Evolutionary conservation across 2,329 filamentous ascomycete genomes (phyloP), one percentile per base, ranked within the genome.

Genomic region (Emergomyces orientalis): DNA sequence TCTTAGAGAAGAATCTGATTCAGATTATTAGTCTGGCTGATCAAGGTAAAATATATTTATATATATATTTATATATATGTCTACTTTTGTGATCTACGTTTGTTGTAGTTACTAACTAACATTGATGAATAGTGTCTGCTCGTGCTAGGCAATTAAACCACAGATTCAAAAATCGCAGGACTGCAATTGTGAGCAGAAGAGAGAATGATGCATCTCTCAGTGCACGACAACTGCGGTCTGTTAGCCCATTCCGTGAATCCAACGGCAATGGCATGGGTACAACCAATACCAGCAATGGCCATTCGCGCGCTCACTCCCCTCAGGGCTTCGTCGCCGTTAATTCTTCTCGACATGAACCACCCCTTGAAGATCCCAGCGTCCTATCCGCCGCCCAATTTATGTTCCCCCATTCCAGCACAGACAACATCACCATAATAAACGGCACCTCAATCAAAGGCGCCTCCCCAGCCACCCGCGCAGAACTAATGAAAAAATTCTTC

Each of bases 21-120:
- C 83, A 88, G 67, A 83, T 96, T 52, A 91, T 89, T 68, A 90
- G 90, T 71, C 86, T 87, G 70, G 90, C 91, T 3, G 91, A 95
- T 71, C 88, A 90, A 78, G 86, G 82, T 84, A 72, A 68, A 78
- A 4, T 17, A 32, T 62, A 47, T 63, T 39, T 59, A 22, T 6
- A 57, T 37, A 47, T 49, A 45, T 56, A 1, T 41, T 27, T 54
- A 57, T 63, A 6, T 52, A 41, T 25, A 47, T 27, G 25, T 56
- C 27, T 30, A 47, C 61, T 25, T 39, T n/a, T n/a, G n/a, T n/a
- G n/a, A n/a, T n/a, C n/a, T n/a, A n/a, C n/a, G n/a, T 27, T n/a
- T 37, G 54, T 54, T 37, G 59, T 41, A 57, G 45, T 59, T 68
- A 63, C 65, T 60, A 41, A 19, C 51, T 43, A 32, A 51, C 64